These are phyloP conservation scores for Cenchrus fungigraminus DNA, from an alignment of 176 grass and related monocot species.

Conservation along the genomic window DNA sequence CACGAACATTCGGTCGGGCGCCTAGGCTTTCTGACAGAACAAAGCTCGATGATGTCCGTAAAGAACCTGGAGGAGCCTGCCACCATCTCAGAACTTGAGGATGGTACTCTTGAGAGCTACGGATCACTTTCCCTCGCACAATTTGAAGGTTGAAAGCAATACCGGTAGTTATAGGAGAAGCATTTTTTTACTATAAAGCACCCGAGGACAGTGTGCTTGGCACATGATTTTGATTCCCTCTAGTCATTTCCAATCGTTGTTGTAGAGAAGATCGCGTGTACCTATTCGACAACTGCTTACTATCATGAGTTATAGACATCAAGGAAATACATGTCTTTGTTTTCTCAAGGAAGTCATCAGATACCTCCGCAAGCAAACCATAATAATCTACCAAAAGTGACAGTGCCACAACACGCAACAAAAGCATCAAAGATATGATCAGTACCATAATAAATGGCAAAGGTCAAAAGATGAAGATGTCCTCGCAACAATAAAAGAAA, in stretches of 20 bases:
- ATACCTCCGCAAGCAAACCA: neutral
- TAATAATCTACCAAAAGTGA: neutral
- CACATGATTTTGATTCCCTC: constrained; percentile 20
- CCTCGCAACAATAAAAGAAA: neutral
- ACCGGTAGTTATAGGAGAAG: neutral
- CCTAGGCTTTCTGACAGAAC: neutral
- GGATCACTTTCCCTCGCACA: neutral
- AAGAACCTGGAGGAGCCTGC: constrained; percentile 1
- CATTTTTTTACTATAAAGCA: neutral
- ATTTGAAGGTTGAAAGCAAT: neutral
- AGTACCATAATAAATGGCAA: neutral
- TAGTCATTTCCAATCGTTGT: neutral
- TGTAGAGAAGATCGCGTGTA: constrained; percentile 33
- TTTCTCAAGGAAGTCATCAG: neutral
- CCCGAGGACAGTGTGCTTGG: neutral
- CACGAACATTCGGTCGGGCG: neutral
- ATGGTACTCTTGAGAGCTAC: neutral
- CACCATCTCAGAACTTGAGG: neutral
- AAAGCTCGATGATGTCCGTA: neutral
- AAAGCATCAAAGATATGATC: constrained; percentile 20
- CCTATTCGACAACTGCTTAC: constrained; percentile 4
- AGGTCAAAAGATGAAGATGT: constrained; percentile 20
- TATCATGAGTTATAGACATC: constrained; percentile 17
- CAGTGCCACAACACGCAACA: neutral
- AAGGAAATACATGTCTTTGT: too few relatives aligned